phyloP scores from a whole-genome alignment of 768 basidiomycete genomes.

The Trichaptum fuscoviolaceum region DNA sequence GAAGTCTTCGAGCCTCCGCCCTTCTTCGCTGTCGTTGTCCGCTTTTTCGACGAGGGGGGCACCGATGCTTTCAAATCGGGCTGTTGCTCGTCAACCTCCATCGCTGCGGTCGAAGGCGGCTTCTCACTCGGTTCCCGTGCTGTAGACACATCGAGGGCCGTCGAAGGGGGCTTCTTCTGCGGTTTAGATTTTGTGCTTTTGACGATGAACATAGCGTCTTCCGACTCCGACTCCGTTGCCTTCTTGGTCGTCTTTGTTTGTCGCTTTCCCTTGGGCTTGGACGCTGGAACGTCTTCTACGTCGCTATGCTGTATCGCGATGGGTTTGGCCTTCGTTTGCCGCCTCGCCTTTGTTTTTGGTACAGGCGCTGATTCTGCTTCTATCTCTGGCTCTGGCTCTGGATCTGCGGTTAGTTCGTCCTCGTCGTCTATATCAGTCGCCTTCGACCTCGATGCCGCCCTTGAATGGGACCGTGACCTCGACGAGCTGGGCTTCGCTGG shows the following conservation, averaged over 20 bases:
- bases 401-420: conserved; percentile 4
- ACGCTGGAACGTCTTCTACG: conserved; percentile 6
- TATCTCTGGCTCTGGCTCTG: background rate
- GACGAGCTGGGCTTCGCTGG: background rate
- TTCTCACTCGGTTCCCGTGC: conserved; percentile 6
- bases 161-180: conserved; percentile 10
- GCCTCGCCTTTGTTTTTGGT: background rate
- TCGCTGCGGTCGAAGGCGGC: background rate
- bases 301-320: conserved; percentile 36
- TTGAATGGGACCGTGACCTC: background rate
- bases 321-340: conserved; percentile 9
- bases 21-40: background rate
- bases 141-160: background rate
- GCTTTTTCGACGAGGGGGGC: background rate
- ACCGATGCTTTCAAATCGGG: background rate
- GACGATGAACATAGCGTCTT: conserved; percentile 14
- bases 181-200: conserved; percentile 9
- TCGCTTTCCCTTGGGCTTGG: background rate
- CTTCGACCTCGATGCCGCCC: conserved; percentile 11
- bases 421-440: conserved; percentile 9
- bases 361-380: background rate
- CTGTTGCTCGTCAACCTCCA: background rate
- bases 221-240: conserved; percentile 21
- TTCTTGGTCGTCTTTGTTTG: conserved; percentile 2
- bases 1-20: background rate